Evolutionary conservation across 1,139 yeast species (phyloP).

Genomic region (Zygosaccharomyces pseudobailii): DNA sequence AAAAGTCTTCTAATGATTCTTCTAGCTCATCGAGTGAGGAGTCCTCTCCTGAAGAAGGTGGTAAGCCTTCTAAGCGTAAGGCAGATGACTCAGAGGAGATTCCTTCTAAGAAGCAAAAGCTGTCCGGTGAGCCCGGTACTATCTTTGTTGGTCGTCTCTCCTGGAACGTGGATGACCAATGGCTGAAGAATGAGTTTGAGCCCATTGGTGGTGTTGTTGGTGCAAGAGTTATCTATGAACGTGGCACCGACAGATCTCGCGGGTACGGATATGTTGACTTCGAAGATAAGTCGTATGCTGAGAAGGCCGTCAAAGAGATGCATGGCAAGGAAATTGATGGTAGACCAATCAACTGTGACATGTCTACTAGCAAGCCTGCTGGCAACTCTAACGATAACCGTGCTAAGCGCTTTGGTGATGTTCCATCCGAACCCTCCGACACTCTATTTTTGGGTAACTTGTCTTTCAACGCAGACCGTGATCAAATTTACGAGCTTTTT

Average conservation of each 20-base stretch:
- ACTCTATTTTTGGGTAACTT: slow-evolving; percentile 94
- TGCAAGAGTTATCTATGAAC: slow-evolving; percentile 93
- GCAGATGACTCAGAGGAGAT: slow-evolving; percentile 34
- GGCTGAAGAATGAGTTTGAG: slow-evolving; percentile 86
- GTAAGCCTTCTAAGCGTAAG: slow-evolving; percentile 37
- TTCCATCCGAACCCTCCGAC: slow-evolving; percentile 87
- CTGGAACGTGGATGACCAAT: slow-evolving; percentile 93
- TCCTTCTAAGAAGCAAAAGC: slow-evolving; percentile 43
- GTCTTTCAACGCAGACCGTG: slow-evolving; percentile 84
- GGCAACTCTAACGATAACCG: slow-evolving; percentile 54
- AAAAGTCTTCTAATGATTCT: slow-evolving; percentile 7
- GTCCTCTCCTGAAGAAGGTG: slow-evolving; percentile 12
- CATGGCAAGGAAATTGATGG: slow-evolving; percentile 97
- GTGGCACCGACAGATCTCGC: slow-evolving; percentile 88
- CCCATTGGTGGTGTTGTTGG: slow-evolving; percentile 71
- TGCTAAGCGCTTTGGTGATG: slow-evolving; percentile 86
- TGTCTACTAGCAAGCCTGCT: slow-evolving; percentile 81
- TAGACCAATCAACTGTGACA: slow-evolving; percentile 89
- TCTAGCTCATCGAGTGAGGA: slow-evolving; percentile 12
- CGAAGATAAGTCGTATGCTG: slow-evolving; percentile 68
- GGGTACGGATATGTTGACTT: slow-evolving; percentile 99
- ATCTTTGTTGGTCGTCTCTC: slow-evolving; percentile 95
- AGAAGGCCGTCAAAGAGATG: slow-evolving; percentile 78
- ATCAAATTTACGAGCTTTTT: slow-evolving; percentile 65
- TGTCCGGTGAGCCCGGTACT: slow-evolving; percentile 63